Base-by-base conservation (phyloP, 192 early-diverging fungal species). In the Diversispora epigaea region DNA sequence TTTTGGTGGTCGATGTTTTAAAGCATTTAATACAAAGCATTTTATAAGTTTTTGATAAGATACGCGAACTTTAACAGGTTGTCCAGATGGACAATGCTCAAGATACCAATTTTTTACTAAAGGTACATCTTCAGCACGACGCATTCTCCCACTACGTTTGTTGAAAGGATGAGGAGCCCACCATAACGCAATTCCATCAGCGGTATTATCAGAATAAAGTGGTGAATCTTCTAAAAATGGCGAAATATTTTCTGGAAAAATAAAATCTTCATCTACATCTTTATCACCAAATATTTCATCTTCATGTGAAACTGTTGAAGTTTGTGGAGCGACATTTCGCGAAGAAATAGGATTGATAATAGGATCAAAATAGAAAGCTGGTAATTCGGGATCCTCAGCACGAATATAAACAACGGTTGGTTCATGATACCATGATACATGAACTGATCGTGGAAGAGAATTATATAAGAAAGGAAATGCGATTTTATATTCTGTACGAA, bases 401-500 rank as follows among this genome's bases (percentile, higher is more conserved):
- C 89, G 90, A 54, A 98, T 89, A 76, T 93, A 95, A 11, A 95
- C 93, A 50, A 94, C 89, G 0, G 93, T 92, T 3, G 96, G 96
- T 80, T 93, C 87, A 79, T 99, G 98, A 79, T 99, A 99, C 88
- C 90, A 90, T 12, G 94, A 87, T 3, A 98, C 83, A 46, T 94
- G 93, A 6, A 99, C 96, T 25, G 93, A 90, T 52, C 98, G 91
- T 17, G 96, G 96, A 14, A 95, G 85, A 21, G 94, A 97, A 85
- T 99, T 99, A 86, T 98, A 99, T 57, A 99, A 83, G 79, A 93
- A 96, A 65, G 98, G 98, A 83, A 97, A 99, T 3, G 98, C 98
- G 49, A 99, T 93, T 80, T 96, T 96, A 88, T 99, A 98, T 84
- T 99, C 98, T 54, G 98, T 97, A 61, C 98, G 91, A 71, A 99